Evolutionary conservation across 768 basidiomycete genomes (phyloP).

Genomic region (Xerocomus spinulosus): DNA sequence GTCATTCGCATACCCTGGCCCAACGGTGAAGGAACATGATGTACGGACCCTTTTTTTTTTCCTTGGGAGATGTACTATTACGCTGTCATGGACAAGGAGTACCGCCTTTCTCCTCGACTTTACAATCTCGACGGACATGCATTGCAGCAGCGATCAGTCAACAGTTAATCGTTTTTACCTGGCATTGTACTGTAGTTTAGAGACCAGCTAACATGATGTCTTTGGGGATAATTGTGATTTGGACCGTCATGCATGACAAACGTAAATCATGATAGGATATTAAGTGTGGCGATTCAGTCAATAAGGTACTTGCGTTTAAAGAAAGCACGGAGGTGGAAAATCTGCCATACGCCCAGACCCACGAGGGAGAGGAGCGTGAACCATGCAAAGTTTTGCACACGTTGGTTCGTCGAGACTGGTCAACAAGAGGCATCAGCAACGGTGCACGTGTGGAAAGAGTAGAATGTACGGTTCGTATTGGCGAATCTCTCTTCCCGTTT

Average conservation of each 20-base stretch:
- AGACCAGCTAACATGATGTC: too few species aligned
- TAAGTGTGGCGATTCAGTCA: slow-evolving; percentile 45
- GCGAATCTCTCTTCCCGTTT: slow-evolving; percentile 85
- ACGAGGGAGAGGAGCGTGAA: slow-evolving; percentile 78
- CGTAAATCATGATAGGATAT: slow-evolving; percentile 2
- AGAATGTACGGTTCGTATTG: slow-evolving; percentile 77
- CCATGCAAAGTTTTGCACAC: slow-evolving; percentile 92
- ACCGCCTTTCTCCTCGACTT: too few species aligned
- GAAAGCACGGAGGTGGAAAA: slow-evolving; percentile 89
- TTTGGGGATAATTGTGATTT: not conserved
- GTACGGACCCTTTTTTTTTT: not conserved
- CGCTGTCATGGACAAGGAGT: not conserved
- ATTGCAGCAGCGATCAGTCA: too few species aligned
- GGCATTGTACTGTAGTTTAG: too few species aligned
- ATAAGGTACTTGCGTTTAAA: slow-evolving; percentile 96
- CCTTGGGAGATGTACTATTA: not conserved
- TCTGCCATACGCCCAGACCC: slow-evolving; percentile 88
- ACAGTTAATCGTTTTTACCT: too few species aligned
- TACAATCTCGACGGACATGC: too few species aligned
- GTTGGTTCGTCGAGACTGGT: slow-evolving; percentile 82
- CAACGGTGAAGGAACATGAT: slow-evolving; percentile 10
- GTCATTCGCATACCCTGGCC: slow-evolving; percentile 36
- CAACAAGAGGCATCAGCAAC: not conserved
- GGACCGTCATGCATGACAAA: slow-evolving; percentile 1
- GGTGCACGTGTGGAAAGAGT: not conserved